Evolutionary conservation across 139 green algal genomes (phyloP), one percentile per base, ranked within the genome.

Genomic region (Monoraphidium neglectum): DNA sequence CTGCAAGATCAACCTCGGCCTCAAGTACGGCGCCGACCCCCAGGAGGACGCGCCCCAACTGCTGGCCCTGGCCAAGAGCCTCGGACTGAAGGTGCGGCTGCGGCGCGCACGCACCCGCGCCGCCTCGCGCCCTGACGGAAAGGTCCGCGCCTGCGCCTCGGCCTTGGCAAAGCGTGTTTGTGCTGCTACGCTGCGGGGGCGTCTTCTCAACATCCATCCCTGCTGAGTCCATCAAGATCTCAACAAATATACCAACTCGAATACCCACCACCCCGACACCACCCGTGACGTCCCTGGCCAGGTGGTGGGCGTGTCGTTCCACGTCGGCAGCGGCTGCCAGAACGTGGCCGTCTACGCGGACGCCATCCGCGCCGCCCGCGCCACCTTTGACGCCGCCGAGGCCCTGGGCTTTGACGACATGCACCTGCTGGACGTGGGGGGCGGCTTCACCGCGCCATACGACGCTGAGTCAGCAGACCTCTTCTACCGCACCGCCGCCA

Each of bases 251-350:
- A 51, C 8, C 8, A 51, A 51, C 43, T 8, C 43, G 8, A n/a
- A n/a, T n/a, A n/a, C n/a, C n/a, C n/a, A n/a, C n/a, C n/a, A n/a
- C n/a, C n/a, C n/a, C n/a, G n/a, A n/a, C n/a, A n/a, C n/a, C n/a
- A n/a, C n/a, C n/a, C n/a, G n/a, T n/a, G n/a, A n/a, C 28, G n/a
- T 4, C 59, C 30, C 18, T 16, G 15, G 56, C 54, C n/a, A 83
- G 33, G 84, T 98, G 23, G 86, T 83, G 32, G 94, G 94, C 56
- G 86, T 98, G 2, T 91, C 87, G 13, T 98, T 98, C 89, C 94
- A 98, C 84, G 94, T 98, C 1, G 94, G 94, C 77, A 92, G 82
- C 37, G 93, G 92, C 26, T 87, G 86, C 30, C 87, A 85, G 36
- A 89, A 95, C 80, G 82, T 90, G 3, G 71, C 61, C 13, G 87